A percentile compares a stretch with the other conserved stretches of the same genome.
These are phyloP conservation scores for Pleurozium schreberi DNA, from an alignment of 225 moss, liverwort and hornwort genomes.

Conservation along the genomic window DNA sequence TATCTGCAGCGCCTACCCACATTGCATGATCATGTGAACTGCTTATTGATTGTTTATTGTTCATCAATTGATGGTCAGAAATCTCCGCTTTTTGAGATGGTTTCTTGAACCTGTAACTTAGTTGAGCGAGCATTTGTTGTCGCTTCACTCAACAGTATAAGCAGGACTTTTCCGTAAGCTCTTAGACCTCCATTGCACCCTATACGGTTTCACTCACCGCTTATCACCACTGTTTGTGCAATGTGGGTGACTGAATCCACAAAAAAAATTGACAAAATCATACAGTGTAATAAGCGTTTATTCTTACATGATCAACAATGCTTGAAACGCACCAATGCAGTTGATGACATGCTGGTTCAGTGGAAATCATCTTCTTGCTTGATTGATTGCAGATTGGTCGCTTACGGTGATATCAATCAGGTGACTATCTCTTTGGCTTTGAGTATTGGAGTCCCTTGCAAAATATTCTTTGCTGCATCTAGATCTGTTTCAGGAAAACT, in stretches of 20 bases:
- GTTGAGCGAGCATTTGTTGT: not conserved
- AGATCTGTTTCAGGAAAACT: not conserved
- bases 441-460: not conserved
- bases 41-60: not conserved
- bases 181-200: not conserved
- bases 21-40: not conserved
- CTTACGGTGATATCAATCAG: not conserved
- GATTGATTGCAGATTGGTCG: not conserved
- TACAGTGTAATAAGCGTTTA: not conserved
- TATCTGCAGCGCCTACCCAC: not conserved
- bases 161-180: not conserved
- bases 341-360: not conserved
- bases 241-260: not conserved
- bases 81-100: not conserved
- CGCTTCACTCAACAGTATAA: not conserved
- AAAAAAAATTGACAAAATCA: not conserved
- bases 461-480: not conserved
- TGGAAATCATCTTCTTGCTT: not conserved
- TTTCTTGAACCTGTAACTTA: not conserved
- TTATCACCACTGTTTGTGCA: not conserved
- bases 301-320: not conserved
- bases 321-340: not conserved
- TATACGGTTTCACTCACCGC: not conserved
- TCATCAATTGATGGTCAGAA: not conserved
- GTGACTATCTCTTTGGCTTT: not conserved